These are phyloP conservation scores for Porcisia deanei DNA, from an alignment of 208 protist species.

Conservation along the genomic window DNA sequence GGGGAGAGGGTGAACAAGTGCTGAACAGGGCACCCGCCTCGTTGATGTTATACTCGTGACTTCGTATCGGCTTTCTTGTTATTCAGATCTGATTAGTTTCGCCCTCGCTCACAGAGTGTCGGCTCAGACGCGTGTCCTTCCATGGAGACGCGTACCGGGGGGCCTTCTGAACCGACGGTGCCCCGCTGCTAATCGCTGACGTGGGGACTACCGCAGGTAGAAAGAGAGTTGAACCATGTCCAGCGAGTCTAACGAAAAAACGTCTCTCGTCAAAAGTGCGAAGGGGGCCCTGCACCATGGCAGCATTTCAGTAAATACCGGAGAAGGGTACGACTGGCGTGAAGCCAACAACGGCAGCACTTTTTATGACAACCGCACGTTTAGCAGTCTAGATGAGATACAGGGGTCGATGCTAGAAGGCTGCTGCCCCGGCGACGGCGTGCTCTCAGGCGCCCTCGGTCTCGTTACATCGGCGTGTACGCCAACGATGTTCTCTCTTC, in stretches of 20 bases:
- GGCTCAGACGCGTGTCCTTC: neutral
- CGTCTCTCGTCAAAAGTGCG: conserved; percentile 14
- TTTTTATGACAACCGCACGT: conserved; percentile 70
- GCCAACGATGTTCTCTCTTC: conserved; percentile 74
- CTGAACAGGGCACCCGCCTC: neutral
- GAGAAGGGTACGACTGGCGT: conserved; percentile 43
- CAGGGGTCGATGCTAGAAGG: conserved; percentile 62
- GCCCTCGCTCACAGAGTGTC: neutral
- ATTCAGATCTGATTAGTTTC: too few relatives aligned
- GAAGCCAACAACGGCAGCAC: conserved; percentile 40
- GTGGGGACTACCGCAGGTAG: neutral
- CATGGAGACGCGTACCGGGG: neutral
- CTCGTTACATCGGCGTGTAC: conserved; percentile 71
- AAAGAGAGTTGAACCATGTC: conserved; percentile 10
- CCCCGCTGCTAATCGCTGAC: neutral
- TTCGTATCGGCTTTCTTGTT: neutral
- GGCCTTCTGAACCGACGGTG: neutral
- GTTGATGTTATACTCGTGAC: too few relatives aligned
- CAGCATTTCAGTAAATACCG: neutral
- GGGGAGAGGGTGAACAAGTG: neutral
- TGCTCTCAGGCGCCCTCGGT: conserved; percentile 63
- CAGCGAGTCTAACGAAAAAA: conserved; percentile 7
- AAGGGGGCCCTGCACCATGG: conserved; percentile 16
- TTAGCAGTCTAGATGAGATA: conserved; percentile 79
- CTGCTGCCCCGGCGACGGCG: conserved; percentile 73